Conservation (phyloP, 345 rosid species). For the Pistacia integerrima region DNA sequence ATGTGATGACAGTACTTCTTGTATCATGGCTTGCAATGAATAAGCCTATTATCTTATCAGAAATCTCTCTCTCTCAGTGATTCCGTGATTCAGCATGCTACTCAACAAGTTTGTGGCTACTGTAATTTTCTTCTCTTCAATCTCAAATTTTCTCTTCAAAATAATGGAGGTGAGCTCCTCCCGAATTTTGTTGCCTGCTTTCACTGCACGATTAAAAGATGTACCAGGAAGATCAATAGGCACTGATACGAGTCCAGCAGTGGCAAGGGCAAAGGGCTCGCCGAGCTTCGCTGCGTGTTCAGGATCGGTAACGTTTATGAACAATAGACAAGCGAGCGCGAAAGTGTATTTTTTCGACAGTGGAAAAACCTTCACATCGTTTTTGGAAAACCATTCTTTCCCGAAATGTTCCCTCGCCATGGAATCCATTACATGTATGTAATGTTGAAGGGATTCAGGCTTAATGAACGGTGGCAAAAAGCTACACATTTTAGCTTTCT, state of each 20-base stretch:
- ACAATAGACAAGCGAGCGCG: constrained; percentile 30
- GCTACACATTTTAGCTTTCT: constrained; percentile 10
- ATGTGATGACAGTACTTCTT: constrained; percentile 30
- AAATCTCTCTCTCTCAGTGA: constrained; percentile 26
- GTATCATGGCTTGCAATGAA: constrained; percentile 35
- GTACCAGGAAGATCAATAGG: constrained; percentile 36
- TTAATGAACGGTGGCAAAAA: constrained; percentile 29
- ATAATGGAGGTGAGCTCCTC: constrained; percentile 20
- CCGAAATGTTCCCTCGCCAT: constrained; percentile 34
- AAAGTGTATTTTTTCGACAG: constrained; percentile 33
- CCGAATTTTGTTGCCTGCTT: constrained; percentile 22
- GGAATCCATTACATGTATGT: constrained; percentile 32
- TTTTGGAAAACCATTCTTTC: constrained; percentile 23
- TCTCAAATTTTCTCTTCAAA: constrained; percentile 28
- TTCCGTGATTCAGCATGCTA: constrained; percentile 15
- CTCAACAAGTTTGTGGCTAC: constrained; percentile 16
- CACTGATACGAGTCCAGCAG: constrained; percentile 32
- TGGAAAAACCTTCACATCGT: constrained; percentile 32
- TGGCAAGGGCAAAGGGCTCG: constrained; percentile 24
- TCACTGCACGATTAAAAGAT: constrained; percentile 26
- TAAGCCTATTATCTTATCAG: constrained; percentile 29
- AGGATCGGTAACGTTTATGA: constrained; percentile 24
- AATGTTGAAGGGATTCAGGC: constrained; percentile 28
- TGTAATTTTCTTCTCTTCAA: neutral
- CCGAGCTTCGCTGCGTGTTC: constrained; percentile 7